phyloP scores from a whole-genome alignment of 768 basidiomycete genomes.

The Vararia minispora region DNA sequence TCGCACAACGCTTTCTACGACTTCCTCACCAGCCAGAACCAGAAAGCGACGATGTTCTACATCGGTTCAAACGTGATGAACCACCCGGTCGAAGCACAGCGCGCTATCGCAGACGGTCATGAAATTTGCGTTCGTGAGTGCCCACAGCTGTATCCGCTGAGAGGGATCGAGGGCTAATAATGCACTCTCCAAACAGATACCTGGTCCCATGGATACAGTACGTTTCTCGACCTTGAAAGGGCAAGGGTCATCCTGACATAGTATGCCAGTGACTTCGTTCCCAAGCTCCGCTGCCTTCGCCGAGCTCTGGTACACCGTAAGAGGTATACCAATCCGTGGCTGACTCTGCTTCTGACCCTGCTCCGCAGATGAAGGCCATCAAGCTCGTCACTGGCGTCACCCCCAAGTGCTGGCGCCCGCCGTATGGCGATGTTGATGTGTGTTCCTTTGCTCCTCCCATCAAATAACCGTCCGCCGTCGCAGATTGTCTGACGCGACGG shows the following conservation, averaged over 20 bases:
- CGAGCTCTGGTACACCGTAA: slow-evolving; percentile 61
- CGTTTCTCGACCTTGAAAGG: too few relatives aligned
- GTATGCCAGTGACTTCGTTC: slow-evolving; percentile 39
- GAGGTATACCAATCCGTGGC: slow-evolving; percentile 11
- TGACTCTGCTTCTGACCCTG: neutral
- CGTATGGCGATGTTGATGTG: slow-evolving; percentile 54
- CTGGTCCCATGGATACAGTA: slow-evolving; percentile 43
- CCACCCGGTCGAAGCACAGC: slow-evolving; percentile 45
- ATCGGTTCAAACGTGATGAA: slow-evolving; percentile 48
- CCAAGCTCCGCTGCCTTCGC: slow-evolving; percentile 60
- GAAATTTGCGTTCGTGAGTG: slow-evolving; percentile 45
- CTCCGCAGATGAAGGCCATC: slow-evolving; percentile 35
- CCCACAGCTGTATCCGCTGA: neutral
- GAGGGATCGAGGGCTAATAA: neutral
- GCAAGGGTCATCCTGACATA: too few relatives aligned
- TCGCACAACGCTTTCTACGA: slow-evolving; percentile 54
- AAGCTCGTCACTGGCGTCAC: slow-evolving; percentile 46
- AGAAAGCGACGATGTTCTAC: slow-evolving; percentile 56
- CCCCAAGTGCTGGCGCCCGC: slow-evolving; percentile 50
- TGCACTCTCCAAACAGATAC: slow-evolving; percentile 19
- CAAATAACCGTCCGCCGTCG: neutral
- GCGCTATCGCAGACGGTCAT: slow-evolving; percentile 43
- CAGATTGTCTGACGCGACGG: neutral
- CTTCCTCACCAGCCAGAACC: slow-evolving; percentile 37
- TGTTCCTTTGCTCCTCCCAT: neutral